Base-by-base conservation (phyloP, 164 flowering plant species). In the Cinnamomum micranthum region DNA sequence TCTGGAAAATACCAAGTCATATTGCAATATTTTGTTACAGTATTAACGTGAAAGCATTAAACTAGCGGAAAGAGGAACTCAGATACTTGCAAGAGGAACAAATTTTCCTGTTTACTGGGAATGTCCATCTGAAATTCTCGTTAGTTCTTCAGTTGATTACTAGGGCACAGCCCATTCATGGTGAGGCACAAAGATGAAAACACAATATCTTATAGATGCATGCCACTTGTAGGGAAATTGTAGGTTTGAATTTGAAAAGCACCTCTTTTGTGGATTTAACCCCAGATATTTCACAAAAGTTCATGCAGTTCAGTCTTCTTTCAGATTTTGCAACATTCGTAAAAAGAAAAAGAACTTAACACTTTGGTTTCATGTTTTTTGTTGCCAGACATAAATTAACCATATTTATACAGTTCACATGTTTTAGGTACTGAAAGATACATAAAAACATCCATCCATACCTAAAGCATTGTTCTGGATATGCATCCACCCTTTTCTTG, bases 401-500 rank as follows among this genome's bases (percentile, higher is more conserved):
- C 28, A 64, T 12, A 64, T 64, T 25, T 64, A 13, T 64, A 24
- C 67, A 64, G 27, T 71, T 31, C 17, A 10, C 11, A 50, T 6
- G 25, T 22, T 51, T 17, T 14, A 71, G 11, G 24, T 11, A 65
- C 10, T 24, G 22, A 24, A 52, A 51, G 31, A 41, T 68, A 20
- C 51, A 64, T 74, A 75, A 9, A 22, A n/a, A 20, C 51, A 35
- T 55, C 3, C 73, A 51, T 55, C 3, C 73, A 51, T 83, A 95
- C 99, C 99, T 91, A 81, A 90, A 92, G 84, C 98, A 94, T 77
- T 96, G 98, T 76, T 91, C 94, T 22, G 97, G 99, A 74, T 82
- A 80, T 65, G 87, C 81, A 84, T 93, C 98, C 79, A 90, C 51
- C 69, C 85, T 82, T 81, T 94, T 94, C 86, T 91, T 92, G 84